Evolutionary conservation across 2,329 filamentous ascomycete species (phyloP).

Genomic region (Microdochium nivale): DNA sequence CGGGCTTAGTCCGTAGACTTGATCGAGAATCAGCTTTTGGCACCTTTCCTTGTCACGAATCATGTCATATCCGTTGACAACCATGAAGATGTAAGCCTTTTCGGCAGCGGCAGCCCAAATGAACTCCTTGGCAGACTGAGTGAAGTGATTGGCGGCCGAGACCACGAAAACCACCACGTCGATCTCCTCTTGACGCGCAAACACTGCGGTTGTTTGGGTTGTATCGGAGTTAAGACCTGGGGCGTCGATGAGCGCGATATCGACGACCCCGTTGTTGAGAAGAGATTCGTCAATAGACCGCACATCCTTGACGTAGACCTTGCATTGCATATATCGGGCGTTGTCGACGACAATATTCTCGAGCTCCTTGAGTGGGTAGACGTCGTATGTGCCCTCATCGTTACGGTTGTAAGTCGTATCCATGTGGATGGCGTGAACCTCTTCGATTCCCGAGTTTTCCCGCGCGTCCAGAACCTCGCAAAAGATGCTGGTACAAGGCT

Average conservation of each 20-base stretch:
- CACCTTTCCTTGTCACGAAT: conserved; percentile 89
- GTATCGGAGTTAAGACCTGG: conserved; percentile 94
- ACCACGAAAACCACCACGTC: conserved; percentile 98
- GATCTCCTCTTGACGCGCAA: conserved; percentile 95
- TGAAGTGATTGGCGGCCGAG: conserved; percentile 96
- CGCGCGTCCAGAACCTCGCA: conserved; percentile 91
- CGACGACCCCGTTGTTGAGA: conserved; percentile 94
- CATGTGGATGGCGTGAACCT: conserved; percentile 91
- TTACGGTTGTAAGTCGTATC: conserved; percentile 73
- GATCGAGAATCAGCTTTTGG: conserved; percentile 86
- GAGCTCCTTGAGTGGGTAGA: conserved; percentile 67
- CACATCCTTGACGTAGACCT: conserved; percentile 90
- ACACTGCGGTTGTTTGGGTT: conserved; percentile 93
- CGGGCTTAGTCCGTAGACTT: conserved; percentile 80
- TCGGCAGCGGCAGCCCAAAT: conserved; percentile 92
- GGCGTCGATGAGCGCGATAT: conserved; percentile 95
- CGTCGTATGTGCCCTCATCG: conserved; percentile 90
- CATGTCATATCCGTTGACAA: conserved; percentile 93
- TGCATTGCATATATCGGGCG: conserved; percentile 84
- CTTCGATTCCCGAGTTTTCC: conserved; percentile 84
- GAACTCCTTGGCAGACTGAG: conserved; percentile 94
- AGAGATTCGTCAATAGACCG: conserved; percentile 86
- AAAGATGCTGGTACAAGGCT: conserved; percentile 96
- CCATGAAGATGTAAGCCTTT: conserved; percentile 98
- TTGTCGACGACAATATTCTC: conserved; percentile 90